Conservation (phyloP, 2,329 filamentous ascomycete genomes). For the Madurella fahalii region DNA sequence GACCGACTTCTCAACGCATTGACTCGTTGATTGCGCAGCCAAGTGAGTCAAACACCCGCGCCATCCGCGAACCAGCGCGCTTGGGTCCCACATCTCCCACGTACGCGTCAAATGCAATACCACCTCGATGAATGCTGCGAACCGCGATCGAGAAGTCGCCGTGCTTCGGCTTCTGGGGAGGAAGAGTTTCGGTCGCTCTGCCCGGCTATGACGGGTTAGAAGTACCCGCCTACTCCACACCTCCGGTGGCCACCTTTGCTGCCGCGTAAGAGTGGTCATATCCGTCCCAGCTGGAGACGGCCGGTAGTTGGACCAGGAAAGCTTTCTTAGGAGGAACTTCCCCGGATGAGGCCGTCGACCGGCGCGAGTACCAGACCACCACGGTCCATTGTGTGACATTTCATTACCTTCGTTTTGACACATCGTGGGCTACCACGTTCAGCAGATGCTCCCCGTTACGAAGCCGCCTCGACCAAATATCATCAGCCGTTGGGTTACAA, state of each 20-base stretch:
- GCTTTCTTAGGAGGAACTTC: neutral
- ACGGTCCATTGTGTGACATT: neutral
- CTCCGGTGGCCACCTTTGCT: neutral
- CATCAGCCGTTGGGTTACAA: too few species aligned
- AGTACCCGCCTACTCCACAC: slow-evolving; percentile 2
- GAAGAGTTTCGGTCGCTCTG: neutral
- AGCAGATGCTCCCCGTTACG: too few species aligned
- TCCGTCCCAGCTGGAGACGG: slow-evolving; percentile 8
- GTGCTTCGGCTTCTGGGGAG: neutral
- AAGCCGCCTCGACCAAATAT: too few species aligned
- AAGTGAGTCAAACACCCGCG: slow-evolving; percentile 11
- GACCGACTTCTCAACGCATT: slow-evolving; percentile 10
- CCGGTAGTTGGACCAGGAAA: slow-evolving; percentile 19
- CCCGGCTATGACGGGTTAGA: neutral
- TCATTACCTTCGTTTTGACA: neutral
- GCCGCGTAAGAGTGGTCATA: slow-evolving; percentile 14
- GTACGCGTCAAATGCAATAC: slow-evolving; percentile 21
- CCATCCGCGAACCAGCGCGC: slow-evolving; percentile 12
- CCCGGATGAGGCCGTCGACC: neutral
- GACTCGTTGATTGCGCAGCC: slow-evolving; percentile 15
- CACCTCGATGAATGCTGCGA: slow-evolving; percentile 4
- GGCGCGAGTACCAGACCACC: neutral
- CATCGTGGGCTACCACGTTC: neutral
- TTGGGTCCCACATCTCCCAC: slow-evolving; percentile 6
- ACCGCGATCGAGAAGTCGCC: neutral